A percentile compares a stretch with the other conserved stretches of the same genome.
Evolutionary conservation across 2,329 filamentous ascomycete genomes (phyloP).

Genomic region (Pyrenophora seminiperda): DNA sequence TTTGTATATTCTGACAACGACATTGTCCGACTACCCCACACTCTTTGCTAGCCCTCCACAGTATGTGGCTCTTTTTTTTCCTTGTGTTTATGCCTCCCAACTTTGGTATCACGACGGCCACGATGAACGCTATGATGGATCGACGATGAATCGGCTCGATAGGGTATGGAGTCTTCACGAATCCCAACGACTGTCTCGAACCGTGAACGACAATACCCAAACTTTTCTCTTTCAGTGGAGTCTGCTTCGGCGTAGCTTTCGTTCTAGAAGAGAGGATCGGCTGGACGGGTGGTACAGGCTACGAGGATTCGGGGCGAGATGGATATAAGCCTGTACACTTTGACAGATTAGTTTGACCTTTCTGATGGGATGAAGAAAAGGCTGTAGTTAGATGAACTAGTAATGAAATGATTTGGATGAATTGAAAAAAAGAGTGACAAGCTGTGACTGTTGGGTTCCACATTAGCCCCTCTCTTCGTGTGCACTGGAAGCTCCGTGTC

Average conservation of each 20-base stretch:
- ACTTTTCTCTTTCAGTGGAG: conserved; percentile 22
- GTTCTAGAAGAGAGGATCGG: conserved; percentile 8
- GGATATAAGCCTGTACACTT: conserved; percentile 12
- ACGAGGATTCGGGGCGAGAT: neutral
- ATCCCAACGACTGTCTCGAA: conserved; percentile 28
- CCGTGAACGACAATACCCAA: conserved; percentile 31
- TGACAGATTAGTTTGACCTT: conserved; percentile 22
- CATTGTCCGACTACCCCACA: conserved; percentile 27
- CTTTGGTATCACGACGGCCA: conserved; percentile 33
- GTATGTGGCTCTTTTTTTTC: conserved; percentile 24
- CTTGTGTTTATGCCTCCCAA: conserved; percentile 18
- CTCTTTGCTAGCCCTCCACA: conserved; percentile 22
- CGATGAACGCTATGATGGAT: conserved; percentile 32
- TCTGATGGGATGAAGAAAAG: conserved; percentile 12
- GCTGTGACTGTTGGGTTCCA: conserved; percentile 25
- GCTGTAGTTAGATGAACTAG: conserved; percentile 24
- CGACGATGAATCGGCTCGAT: conserved; percentile 17
- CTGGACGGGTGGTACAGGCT: conserved; percentile 9
- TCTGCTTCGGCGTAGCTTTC: conserved; percentile 22
- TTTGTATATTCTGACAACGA: conserved; percentile 35
- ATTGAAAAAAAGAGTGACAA: conserved; percentile 19
- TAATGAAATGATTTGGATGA: conserved; percentile 29
- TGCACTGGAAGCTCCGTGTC: conserved; percentile 28
- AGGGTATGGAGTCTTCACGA: conserved; percentile 22
- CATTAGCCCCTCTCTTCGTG: conserved; percentile 19